Evolutionary conservation across 163 green algal genomes (phyloP).

Genomic region (Scenedesmus sp.): DNA sequence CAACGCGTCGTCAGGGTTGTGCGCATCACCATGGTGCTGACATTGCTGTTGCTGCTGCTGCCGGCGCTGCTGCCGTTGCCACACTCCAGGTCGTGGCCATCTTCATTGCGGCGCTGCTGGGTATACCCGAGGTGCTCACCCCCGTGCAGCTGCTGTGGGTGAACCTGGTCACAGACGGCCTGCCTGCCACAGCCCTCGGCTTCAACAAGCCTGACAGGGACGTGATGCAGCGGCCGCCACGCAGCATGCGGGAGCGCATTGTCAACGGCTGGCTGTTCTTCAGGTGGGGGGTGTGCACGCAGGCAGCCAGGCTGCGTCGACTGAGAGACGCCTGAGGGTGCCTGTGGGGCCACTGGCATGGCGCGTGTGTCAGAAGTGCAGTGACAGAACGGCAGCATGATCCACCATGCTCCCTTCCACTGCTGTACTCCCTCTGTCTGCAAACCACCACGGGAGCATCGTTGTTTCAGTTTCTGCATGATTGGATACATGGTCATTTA

Average conservation of each 20-base stretch:
- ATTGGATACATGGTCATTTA: too few species aligned
- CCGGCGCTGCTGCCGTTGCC: conserved; percentile 36
- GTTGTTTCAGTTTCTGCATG: too few species aligned
- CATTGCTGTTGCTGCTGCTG: not conserved
- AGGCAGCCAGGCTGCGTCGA: too few species aligned
- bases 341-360: too few species aligned
- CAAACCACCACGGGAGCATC: too few species aligned
- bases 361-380: too few species aligned
- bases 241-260: conserved; percentile 83
- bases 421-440: too few species aligned
- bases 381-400: too few species aligned
- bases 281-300: not conserved
- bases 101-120: conserved; percentile 93
- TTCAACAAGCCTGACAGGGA: conserved; percentile 94
- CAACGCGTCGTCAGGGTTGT: too few species aligned
- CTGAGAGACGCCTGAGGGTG: too few species aligned
- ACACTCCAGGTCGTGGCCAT: conserved; percentile 94
- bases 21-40: not conserved
- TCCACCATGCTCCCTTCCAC: too few species aligned
- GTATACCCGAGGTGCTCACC: conserved; percentile 79
- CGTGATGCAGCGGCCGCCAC: conserved; percentile 85
- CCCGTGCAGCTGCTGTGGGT: conserved; percentile 96
- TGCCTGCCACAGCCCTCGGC: conserved; percentile 94
- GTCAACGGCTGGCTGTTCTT: conserved; percentile 95
- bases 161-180: conserved; percentile 97